Evolutionary conservation across 2,329 filamentous ascomycete genomes (phyloP), one percentile per base, ranked within the genome.

Genomic region (Curvularia eragrostidis): DNA sequence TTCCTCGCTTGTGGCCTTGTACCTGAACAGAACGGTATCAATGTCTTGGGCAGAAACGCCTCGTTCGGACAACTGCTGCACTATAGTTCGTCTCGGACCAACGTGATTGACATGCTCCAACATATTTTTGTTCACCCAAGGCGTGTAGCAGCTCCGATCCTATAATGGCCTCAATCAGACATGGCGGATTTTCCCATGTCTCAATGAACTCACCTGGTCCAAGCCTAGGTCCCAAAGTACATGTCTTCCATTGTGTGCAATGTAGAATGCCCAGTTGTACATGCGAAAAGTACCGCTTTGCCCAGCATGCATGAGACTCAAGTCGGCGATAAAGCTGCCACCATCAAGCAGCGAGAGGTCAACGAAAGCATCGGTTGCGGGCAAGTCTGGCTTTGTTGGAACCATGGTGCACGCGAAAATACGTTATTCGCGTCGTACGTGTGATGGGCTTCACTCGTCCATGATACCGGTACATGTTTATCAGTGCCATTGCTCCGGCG

Each of bases 261-360:
- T 65, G 53, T 70, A 65, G 39, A 75, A 75, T 1, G 72, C 71
- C 72, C 72, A 75, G 47, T 75, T 71, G 52, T 75, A 75, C 72
- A 74, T 74, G 30, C 72, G 69, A 61, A 70, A 74, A 15, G 60
- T 69, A 19, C 63, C 66, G 34, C 59, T 67, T 28, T 42, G 52
- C 9, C 66, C 69, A n/a, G 68, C 67, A 63, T 75, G 72, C 44
- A 75, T 50, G 36, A 65, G 68, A 36, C 59, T 57, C 18, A 66
- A 24, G 19, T 74, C 70, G 4, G 61, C 72, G 5, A 73, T 60
- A 46, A 75, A 74, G 38, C 72, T 75, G 6, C 72, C 72, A 8
- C 72, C 72, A 65, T 75, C 72, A 23, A 75, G 63, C 7, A 75
- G 55, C 2, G 64, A 66, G 7, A 75, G 52, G 5, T 67, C 32